Base-by-base conservation (phyloP, 495 filamentous ascomycete species). In the Penicillium parvum region DNA sequence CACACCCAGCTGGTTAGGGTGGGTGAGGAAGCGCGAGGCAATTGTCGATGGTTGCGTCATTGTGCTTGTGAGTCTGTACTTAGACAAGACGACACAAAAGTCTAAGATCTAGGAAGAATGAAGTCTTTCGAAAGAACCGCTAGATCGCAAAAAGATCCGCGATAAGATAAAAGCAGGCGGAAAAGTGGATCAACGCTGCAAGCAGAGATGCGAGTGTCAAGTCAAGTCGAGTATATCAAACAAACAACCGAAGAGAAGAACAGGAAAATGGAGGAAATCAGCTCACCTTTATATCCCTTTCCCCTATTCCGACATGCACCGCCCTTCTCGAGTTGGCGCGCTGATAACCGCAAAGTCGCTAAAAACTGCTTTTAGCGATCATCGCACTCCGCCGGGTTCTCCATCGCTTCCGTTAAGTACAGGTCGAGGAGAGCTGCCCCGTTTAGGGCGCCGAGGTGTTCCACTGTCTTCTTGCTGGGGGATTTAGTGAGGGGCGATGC, bases 1-100 rank as follows among this genome's bases (percentile, higher is more conserved):
- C 37, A 98, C 76, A 43, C 92, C 92, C 40, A 98, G 77, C 50
- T 96, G 81, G 60, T 84, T 72, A 37, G 78, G 74, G 48, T 81
- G 71, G 47, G 82, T 68, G 46, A 98, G 85, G 71, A 96, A 98
- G 52, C 84, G 87, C 54, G 88, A 83, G 43, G 74, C 55, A 50
- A 95, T 77, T 37, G 84, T 86, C 2, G 87, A 81, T 12, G 88
- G 88, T 47, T 72, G 69, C 23, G 79, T 80, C 80, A 84, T 83
- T 51, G 40, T 61, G 57, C 35, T 23, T 37, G 2, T 29, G 22
- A 42, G 27, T 43, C 33, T 32, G 19, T 17, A 40, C 12, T 10
- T 18, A 20, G 28, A 20, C 15, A 18, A 17, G 17, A 26, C 17
- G 19, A 22, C 23, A 17, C 1, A n/a, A 21, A 20, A 21, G 19